phyloP scores from a whole-genome alignment of 495 filamentous ascomycete species.

The Podospora fimiseda region DNA sequence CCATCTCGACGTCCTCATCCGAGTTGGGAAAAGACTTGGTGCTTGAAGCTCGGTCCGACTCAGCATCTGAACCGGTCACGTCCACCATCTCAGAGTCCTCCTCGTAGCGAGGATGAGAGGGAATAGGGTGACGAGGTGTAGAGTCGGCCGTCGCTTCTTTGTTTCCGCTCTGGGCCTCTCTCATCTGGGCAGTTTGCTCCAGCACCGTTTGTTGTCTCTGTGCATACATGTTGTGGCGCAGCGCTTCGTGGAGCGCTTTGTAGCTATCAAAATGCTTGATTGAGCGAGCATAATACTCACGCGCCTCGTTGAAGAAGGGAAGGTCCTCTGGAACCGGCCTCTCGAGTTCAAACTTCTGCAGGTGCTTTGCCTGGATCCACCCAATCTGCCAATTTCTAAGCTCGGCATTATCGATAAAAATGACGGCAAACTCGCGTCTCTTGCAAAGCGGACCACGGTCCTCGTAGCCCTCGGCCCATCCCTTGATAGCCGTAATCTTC shows the following conservation, averaged over 20 bases:
- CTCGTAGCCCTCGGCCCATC: conserved; percentile 37
- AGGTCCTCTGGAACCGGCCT: conserved; percentile 12
- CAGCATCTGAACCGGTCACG: neutral
- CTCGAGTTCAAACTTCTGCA: conserved; percentile 22
- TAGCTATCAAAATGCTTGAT: conserved; percentile 3
- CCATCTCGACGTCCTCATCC: conserved; percentile 17
- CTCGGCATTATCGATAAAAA: conserved; percentile 31
- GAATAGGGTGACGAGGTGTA: neutral
- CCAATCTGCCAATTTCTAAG: conserved; percentile 17
- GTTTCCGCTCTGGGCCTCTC: neutral
- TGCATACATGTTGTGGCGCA: neutral
- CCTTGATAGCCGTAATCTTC: conserved; percentile 20
- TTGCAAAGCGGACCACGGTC: conserved; percentile 28
- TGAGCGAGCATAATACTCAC: conserved; percentile 10
- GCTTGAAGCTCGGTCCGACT: conserved; percentile 10
- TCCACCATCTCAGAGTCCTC: conserved; percentile 14
- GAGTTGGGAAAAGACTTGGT: conserved; percentile 6
- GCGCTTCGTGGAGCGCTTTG: conserved; percentile 5
- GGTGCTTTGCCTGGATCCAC: conserved; percentile 21
- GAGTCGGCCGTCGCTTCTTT: too few relatives aligned
- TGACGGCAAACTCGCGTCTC: conserved; percentile 37
- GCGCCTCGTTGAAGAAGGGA: conserved; percentile 12
- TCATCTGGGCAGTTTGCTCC: neutral
- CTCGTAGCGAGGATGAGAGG: neutral
- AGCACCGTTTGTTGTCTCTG: neutral